These are phyloP conservation scores for Globisporangium echinulatum DNA, from an alignment of 352 stramenopile genomes.

Conservation along the genomic window DNA sequence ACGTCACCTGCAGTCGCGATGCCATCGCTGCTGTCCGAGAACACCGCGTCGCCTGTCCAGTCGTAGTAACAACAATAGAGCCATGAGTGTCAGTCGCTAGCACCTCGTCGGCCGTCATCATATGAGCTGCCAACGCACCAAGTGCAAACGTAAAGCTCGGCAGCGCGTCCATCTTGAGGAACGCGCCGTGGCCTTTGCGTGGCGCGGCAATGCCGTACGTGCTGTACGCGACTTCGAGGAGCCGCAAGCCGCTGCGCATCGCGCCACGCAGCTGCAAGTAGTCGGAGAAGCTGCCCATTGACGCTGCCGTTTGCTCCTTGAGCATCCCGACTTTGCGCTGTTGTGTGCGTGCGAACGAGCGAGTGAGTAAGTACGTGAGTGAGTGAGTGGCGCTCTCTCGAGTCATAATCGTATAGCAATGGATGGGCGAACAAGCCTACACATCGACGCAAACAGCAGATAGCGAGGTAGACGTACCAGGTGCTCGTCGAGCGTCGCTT, in stretches of 20 bases:
- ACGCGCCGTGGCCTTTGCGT: conserved; percentile 43
- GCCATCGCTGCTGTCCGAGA: conserved; percentile 1
- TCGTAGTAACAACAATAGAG: not conserved
- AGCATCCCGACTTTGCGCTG: conserved; percentile 67
- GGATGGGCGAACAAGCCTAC: too few relatives aligned
- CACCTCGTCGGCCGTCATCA: too few relatives aligned
- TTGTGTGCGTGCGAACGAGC: not conserved
- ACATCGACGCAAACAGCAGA: not conserved
- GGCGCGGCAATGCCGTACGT: conserved; percentile 48
- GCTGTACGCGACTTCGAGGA: conserved; percentile 55
- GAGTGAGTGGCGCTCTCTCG: not conserved
- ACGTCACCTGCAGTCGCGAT: conserved; percentile 25
- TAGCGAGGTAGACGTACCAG: conserved; percentile 28
- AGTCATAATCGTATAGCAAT: not conserved
- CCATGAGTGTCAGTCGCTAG: too few relatives aligned
- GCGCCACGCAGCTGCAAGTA: conserved; percentile 27
- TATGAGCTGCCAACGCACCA: conserved; percentile 16
- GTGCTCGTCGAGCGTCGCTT: conserved; percentile 57
- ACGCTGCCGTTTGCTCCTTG: conserved; percentile 52
- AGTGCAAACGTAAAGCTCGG: conserved; percentile 40
- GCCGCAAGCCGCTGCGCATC: conserved; percentile 35
- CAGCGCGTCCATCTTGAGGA: conserved; percentile 46
- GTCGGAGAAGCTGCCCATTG: conserved; percentile 20
- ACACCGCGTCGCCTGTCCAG: conserved; percentile 7
- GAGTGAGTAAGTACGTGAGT: not conserved